phyloP scores from a whole-genome alignment of 768 basidiomycete species.

The Lyophyllum atratum region DNA sequence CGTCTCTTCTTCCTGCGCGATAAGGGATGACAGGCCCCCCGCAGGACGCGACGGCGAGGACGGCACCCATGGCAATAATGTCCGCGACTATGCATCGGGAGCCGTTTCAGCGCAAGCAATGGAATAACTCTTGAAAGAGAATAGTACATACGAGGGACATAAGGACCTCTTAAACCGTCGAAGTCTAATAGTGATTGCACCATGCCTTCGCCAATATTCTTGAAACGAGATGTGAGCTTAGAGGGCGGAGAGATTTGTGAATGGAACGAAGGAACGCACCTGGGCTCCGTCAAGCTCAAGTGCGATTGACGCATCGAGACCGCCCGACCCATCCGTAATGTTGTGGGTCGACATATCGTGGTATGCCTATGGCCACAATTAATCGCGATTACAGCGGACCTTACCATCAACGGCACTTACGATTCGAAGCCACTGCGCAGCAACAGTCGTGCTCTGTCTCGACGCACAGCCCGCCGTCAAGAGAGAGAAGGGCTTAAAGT shows the following conservation, averaged over 20 bases:
- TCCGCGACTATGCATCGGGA: constrained; percentile 26
- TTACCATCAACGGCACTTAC: no score
- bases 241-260: background rate
- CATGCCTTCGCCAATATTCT: constrained; percentile 1
- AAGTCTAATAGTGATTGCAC: background rate
- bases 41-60: constrained; percentile 28
- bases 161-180: background rate
- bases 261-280: constrained; percentile 2
- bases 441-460: background rate
- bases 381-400: background rate
- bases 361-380: constrained; percentile 13
- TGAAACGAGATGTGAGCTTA: background rate
- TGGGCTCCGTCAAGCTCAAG: constrained; percentile 22
- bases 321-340: constrained; percentile 22
- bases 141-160: background rate
- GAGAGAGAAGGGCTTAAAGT: background rate
- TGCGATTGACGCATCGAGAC: constrained; percentile 29
- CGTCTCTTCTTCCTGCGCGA: constrained; percentile 30
- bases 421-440: background rate
- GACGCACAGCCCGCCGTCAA: background rate
- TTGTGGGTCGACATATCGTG: constrained; percentile 28
- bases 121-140: background rate
- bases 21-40: constrained; percentile 34
- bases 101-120: background rate
- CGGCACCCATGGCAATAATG: constrained; percentile 29